phyloP scores from a whole-genome alignment of 257 asterid genomes.

The Marsdenia floribunda region DNA sequence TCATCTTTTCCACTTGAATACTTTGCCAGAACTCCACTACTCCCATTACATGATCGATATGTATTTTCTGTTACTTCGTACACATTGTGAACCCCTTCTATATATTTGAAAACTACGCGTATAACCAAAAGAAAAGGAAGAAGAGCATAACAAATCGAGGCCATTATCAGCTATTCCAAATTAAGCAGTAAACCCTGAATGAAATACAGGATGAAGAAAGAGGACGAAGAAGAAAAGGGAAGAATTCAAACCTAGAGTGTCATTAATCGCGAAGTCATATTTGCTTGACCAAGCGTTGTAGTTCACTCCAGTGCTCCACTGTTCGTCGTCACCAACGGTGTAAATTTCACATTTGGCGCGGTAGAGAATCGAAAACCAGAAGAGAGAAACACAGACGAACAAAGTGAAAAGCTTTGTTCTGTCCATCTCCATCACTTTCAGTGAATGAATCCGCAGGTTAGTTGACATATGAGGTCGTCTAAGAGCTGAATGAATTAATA shows the following conservation, averaged over 20 bases:
- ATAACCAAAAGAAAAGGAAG: background rate
- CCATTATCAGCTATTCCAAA: no score
- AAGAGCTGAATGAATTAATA: background rate
- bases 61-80: constrained; percentile 17
- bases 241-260: constrained; percentile 9
- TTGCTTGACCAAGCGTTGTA: constrained; percentile 11
- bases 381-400: background rate
- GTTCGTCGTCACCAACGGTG: constrained; percentile 15
- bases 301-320: constrained; percentile 15
- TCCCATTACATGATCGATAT: constrained; percentile 12
- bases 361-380: background rate
- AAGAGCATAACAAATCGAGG: background rate
- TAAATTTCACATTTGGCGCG: constrained; percentile 8
- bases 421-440: background rate
- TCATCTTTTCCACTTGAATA: constrained; percentile 14
- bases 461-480: no score
- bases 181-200: no score
- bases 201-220: background rate
- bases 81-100: constrained; percentile 14
- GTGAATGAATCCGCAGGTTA: background rate
- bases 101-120: constrained; percentile 17
- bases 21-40: constrained; percentile 1
- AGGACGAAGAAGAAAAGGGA: background rate
- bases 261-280: constrained; percentile 3
- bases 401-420: background rate